Percentiles rank a stretch among this genome's conserved stretches.
These are phyloP conservation scores for Rhinocladiella similis DNA, from an alignment of 2,329 filamentous ascomycete genomes.

Conservation along the genomic window DNA sequence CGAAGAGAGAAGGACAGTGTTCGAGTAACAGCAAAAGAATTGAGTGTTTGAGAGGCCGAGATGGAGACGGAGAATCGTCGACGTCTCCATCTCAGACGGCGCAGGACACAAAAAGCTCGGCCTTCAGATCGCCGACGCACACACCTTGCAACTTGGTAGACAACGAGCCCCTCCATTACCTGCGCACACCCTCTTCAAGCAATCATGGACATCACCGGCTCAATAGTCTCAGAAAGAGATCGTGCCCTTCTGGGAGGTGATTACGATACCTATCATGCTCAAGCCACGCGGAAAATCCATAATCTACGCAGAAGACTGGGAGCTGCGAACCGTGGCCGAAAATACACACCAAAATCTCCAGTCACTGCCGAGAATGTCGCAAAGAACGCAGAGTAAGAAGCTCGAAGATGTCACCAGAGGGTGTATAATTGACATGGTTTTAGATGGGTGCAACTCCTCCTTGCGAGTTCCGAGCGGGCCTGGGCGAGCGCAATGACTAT, in stretches of 20 bases:
- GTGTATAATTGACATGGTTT: slow-evolving; percentile 15
- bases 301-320: slow-evolving; percentile 83
- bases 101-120: too few species aligned
- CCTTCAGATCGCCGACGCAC: too few species aligned
- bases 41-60: too few species aligned
- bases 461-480: slow-evolving; percentile 84
- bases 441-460: slow-evolving; percentile 74
- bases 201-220: slow-evolving; percentile 85
- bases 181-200: neutral
- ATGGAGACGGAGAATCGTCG: too few species aligned
- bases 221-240: slow-evolving; percentile 76
- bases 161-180: neutral
- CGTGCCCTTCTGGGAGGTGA: slow-evolving; percentile 84
- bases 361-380: slow-evolving; percentile 75
- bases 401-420: neutral
- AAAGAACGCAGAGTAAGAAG: slow-evolving; percentile 70
- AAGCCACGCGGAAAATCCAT: slow-evolving; percentile 77
- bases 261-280: slow-evolving; percentile 79
- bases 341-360: slow-evolving; percentile 71
- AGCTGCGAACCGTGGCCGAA: slow-evolving; percentile 80
- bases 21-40: too few species aligned
- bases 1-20: too few species aligned
- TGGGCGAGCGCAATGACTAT: slow-evolving; percentile 97
- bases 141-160: neutral
- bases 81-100: too few species aligned